Evolutionary conservation across 2,329 filamentous ascomycete species (phyloP), one percentile per base, ranked within the genome.

Genomic region (Aureobasidium sp.): DNA sequence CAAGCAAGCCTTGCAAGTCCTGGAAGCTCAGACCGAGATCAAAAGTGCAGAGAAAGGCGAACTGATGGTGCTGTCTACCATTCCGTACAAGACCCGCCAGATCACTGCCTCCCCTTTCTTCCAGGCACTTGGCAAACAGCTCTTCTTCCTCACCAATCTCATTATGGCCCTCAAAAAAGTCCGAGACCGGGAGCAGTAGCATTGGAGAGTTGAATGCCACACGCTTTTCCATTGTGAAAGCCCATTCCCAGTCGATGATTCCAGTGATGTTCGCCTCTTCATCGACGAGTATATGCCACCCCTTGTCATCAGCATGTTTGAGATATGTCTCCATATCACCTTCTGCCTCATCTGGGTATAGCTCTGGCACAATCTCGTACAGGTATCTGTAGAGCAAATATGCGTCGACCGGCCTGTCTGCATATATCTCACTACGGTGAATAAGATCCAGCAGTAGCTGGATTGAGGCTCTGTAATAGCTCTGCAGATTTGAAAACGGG

Each of bases 201-300:
- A 44, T 29, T 6, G 52, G 52, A 12, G 37, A 44, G 5, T 31
- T 31, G 41, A 45, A 44, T 2, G 52, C 25, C 2, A 56, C 5
- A 6, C 0, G 1, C 2, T 12, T 15, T 2, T 39, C 7, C 1
- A 27, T 11, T 20, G 27, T 20, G n/a, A 44, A 44, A 6, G 25
- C 37, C 52, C 52, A 56, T 34, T 56, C 52, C 52, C 52, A 44
- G 20, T 56, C 52, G 4, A 56, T 42, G 15, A 53, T 15, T 22
- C n/a, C 49, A 3, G 49, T 53, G 9, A 53, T 41, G 22, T 39
- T 53, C 14, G 9, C 3, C 15, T 22, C 5, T 27, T 15, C 34
- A 29, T 53, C 49, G 12, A 41, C 8, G 34, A 53, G 49, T 2
- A 53, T 25, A 12, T 53, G 49, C 1, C 14, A 29, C 1, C 49